Evolutionary conservation across 1,284 basidiomycete genomes (phyloP), one percentile per base, ranked within the genome.

Genomic region (Serendipita sp.): DNA sequence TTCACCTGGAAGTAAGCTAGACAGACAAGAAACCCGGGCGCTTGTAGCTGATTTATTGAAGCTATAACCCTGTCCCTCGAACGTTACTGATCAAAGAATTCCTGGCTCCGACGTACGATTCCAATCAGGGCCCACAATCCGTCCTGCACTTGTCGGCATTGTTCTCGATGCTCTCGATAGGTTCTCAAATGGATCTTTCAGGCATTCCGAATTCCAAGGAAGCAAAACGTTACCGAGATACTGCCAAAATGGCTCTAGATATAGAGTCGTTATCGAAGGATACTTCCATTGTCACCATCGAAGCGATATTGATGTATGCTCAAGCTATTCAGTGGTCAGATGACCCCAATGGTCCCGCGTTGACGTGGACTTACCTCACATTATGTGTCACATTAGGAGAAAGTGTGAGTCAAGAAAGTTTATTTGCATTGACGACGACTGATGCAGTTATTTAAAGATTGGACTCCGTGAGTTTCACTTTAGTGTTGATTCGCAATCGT

Each of bases 181-280:
- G 53, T 4, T n/a, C 32, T 29, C 34, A 30, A 26, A 34, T 58
- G 32, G 53, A 58, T 58, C 53, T 58, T 32, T 58, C 53, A 32
- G 4, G 53, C 15, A 26, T 29, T n/a, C 53, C 53, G 4, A 58
- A 58, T 34, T 32, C 53, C 15, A 32, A 22, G 8, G 53, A 58
- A 26, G 53, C 53, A 4, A 58, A 58, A 34, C 10, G n/a, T 10
- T 58, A 58, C 32, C 12, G 53, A 8, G 53, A 58, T 58, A 32
- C 32, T 34, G 53, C 53, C 29, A 58, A 58, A 26, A 58, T 58
- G 15, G 15, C 53, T 10, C 53, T 58, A 10, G 53, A 58, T 3
- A 58, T 58, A 30, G 53, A 58, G 53, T 58, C 53, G 8, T 8
- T 58, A 26, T 58, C 53, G 12, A 58, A 58, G 53, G 53, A 58